These are phyloP conservation scores for Tilletia walkeri DNA, from an alignment of 1,284 basidiomycete species.

Conservation along the genomic window DNA sequence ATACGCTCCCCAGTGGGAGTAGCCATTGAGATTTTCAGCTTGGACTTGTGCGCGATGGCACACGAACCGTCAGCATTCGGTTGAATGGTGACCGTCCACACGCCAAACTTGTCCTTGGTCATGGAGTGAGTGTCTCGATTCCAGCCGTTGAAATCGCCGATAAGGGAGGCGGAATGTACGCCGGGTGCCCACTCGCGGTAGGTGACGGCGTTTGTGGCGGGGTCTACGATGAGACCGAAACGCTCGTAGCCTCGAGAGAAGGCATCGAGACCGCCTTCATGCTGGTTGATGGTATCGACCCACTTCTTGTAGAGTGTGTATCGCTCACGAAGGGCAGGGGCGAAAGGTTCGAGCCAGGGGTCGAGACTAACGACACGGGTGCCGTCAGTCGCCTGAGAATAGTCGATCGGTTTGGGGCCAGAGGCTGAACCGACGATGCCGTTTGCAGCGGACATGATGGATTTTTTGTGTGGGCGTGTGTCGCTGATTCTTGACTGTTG, in stretches of 20 bases:
- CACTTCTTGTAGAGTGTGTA: constrained; percentile 40
- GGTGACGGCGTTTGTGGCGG: constrained; percentile 68
- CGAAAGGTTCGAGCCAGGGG: constrained; percentile 51
- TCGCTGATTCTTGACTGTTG: background rate
- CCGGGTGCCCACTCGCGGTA: constrained; percentile 98
- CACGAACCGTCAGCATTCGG: constrained; percentile 62
- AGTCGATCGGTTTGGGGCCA: constrained; percentile 35
- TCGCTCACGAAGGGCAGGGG: constrained; percentile 37
- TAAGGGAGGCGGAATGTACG: constrained; percentile 75
- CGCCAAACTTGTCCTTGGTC: constrained; percentile 80
- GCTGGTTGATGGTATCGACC: constrained; percentile 33
- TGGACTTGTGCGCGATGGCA: constrained; percentile 89
- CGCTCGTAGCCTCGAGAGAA: constrained; percentile 81
- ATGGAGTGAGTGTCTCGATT: constrained; percentile 74
- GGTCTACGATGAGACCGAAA: constrained; percentile 69
- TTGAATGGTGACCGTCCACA: constrained; percentile 86
- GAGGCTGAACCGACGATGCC: constrained; percentile 15
- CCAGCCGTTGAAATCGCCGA: constrained; percentile 96
- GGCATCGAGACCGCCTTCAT: constrained; percentile 69
- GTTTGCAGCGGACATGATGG: constrained; percentile 15
- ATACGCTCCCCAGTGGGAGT: constrained; percentile 77
- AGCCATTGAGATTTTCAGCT: constrained; percentile 68
- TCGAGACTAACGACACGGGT: constrained; percentile 46
- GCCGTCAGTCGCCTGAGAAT: constrained; percentile 44
- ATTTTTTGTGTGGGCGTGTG: background rate